phyloP scores from a whole-genome alignment of 345 rosid species.

The Syzygium aqueum region DNA sequence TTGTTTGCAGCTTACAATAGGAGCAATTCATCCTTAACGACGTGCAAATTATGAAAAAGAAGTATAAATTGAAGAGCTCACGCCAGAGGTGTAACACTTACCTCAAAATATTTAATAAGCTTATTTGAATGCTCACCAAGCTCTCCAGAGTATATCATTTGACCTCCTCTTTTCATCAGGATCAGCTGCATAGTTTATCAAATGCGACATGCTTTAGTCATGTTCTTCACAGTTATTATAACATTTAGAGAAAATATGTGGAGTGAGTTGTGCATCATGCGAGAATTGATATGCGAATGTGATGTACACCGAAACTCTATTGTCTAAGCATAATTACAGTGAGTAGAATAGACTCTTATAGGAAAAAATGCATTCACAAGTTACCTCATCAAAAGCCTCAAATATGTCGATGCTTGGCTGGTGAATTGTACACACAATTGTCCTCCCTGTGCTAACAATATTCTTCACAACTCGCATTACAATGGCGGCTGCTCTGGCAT shows the following conservation, averaged over 20 bases:
- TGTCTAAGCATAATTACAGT: neutral
- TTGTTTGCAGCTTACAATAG: neutral
- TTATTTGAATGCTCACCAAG: conserved; percentile 40
- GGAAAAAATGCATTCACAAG: neutral
- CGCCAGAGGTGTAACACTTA: neutral
- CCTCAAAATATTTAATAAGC: conserved; percentile 54
- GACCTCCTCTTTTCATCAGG: conserved; percentile 57
- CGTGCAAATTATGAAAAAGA: neutral
- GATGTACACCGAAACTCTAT: neutral
- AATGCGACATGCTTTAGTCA: neutral
- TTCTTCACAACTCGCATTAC: conserved; percentile 54
- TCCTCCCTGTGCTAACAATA: conserved; percentile 29
- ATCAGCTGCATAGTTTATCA: conserved; percentile 26
- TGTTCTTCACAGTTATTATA: neutral
- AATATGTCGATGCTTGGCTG: conserved; percentile 57
- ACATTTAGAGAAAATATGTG: neutral
- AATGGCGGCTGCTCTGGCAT: conserved; percentile 65
- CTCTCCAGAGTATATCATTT: conserved; percentile 39
- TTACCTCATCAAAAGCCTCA: conserved; percentile 53
- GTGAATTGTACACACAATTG: conserved; percentile 52
- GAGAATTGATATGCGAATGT: neutral
- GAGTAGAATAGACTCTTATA: neutral
- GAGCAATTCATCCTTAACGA: neutral
- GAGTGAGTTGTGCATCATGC: neutral
- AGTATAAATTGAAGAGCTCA: neutral